Evolutionary conservation across 2,329 filamentous ascomycete genomes (phyloP), one percentile per base, ranked within the genome.

Genomic region (Neonectria punicea): DNA sequence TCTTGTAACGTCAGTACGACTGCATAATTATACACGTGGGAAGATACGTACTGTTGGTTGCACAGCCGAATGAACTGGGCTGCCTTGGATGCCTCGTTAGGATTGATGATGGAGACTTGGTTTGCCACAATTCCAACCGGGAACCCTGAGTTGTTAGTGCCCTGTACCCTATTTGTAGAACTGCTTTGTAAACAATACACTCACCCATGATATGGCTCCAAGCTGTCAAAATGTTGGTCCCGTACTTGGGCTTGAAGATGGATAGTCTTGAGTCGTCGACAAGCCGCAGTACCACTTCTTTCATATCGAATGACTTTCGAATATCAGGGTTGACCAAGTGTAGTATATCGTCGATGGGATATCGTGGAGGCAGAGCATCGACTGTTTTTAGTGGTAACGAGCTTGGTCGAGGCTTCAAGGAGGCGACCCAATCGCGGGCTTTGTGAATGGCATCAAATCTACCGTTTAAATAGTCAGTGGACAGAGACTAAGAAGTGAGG

Each of bases 41-140:
- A 51, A 20, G 6, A 22, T 39, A 32, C 75, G 54, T 74, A 80
- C 77, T 79, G 69, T 64, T 83, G 81, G 57, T 83, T 83, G 63
- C 81, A 83, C 11, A 80, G 70, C 0, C 80, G 77, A 56, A 83
- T 80, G 61, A 84, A 84, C 22, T 82, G 79, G 1, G 81, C 76
- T 4, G 71, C 76, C 66, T 84, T 83, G 8, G 67, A 67, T 0
- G 81, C 80, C 61, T 84, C 82, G 18, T 77, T 73, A 1, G 77
- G 72, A 18, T 80, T 74, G 34, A 83, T 82, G 11, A 83, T 77
- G 0, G 80, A 76, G 1, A 74, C 73, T 58, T 81, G 80, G 44
- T 82, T 83, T 3, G 78, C 80, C 1, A 82, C 72, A 30, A 83
- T 81, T 1, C 80, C 81, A 18, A 80, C 74, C 0, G 67, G 72